A percentile compares a stretch with the other conserved stretches of the same genome.
phyloP scores from a whole-genome alignment of 257 asterid genomes.

The Avicennia marina region DNA sequence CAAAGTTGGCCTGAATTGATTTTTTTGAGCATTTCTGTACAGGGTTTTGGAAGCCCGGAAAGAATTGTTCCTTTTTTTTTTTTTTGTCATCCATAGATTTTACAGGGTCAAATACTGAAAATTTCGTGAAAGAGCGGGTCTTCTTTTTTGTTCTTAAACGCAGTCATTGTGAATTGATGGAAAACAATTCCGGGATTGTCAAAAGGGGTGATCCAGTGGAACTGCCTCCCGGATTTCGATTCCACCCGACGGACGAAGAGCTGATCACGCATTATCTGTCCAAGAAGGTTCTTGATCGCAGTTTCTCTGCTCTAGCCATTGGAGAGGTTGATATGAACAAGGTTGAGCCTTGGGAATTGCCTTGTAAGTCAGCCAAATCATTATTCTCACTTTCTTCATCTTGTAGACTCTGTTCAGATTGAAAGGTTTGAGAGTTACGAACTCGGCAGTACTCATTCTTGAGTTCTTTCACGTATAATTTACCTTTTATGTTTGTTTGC shows the following conservation, averaged over 20 bases:
- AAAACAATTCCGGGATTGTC: constrained; percentile 24
- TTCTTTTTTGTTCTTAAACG: too few species aligned
- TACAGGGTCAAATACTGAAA: too few species aligned
- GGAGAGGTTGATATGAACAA: constrained; percentile 81
- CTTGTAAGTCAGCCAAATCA: constrained; percentile 35
- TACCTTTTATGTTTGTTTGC: too few species aligned
- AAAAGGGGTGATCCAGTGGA: constrained; percentile 36
- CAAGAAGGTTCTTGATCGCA: constrained; percentile 41
- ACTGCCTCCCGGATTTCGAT: constrained; percentile 76
- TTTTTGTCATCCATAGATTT: too few species aligned
- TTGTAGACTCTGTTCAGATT: neutral
- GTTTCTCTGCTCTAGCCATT: constrained; percentile 50
- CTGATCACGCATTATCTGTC: constrained; percentile 64
- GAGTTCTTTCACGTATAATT: too few species aligned
- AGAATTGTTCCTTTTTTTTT: too few species aligned
- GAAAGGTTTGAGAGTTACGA: neutral
- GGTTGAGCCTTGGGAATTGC: constrained; percentile 79
- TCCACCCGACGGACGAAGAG: constrained; percentile 81
- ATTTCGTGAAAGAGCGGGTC: too few species aligned
- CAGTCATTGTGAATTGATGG: constrained; percentile 26
- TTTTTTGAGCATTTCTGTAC: too few species aligned
- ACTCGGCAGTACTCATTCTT: too few species aligned
- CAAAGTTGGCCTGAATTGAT: too few species aligned
- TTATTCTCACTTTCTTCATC: neutral
- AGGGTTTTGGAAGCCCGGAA: too few species aligned